Evolutionary conservation across 257 asterid genomes (phyloP), one percentile per base, ranked within the genome.

Genomic region (Penstemon davidsonii): DNA sequence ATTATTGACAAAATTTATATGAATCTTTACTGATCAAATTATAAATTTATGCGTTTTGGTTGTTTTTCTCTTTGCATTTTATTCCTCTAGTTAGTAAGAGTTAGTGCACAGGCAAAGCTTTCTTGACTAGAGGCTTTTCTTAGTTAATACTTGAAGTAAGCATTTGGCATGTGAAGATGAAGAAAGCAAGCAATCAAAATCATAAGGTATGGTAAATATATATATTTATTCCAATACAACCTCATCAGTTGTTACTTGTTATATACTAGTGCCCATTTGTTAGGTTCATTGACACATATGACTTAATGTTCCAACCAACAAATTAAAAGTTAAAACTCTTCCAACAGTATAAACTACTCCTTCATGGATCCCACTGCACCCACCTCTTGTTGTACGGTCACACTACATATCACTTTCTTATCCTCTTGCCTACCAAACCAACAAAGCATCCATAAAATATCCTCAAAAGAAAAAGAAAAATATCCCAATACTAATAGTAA

Each of bases 341-440:
- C 84, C 55, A 85, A 73, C 87, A 66, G 72, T 50, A 83, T 73
- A 79, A 79, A 81, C 82, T 58, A 73, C 25, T 68, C 75, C 12
- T 54, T 12, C 55, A 50, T 66, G 75, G 76, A 60, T 61, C 89
- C 91, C 91, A 83, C 87, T 5, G 56, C 72, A 87, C 91, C 96
- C 72, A 85, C 85, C 89, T 84, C 66, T 83, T 67, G 88, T 79
- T 84, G 84, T 79, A 84, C 70, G 72, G 78, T 84, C 82, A 64
- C 83, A 73, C 71, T 81, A 78, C 72, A 71, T 69, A 59, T 77
- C 72, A 5, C 79, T 72, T 71, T 76, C 82, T 75, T 74, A 76
- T 78, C 79, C 72, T 73, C 77, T 42, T 47, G 68, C 75, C 84
- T 33, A 79, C 78, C 90, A 75, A 73, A 76, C 66, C 11, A 74